Conservation (phyloP, 2,329 filamentous ascomycete species). For the Sporothrix protearum region DNA sequence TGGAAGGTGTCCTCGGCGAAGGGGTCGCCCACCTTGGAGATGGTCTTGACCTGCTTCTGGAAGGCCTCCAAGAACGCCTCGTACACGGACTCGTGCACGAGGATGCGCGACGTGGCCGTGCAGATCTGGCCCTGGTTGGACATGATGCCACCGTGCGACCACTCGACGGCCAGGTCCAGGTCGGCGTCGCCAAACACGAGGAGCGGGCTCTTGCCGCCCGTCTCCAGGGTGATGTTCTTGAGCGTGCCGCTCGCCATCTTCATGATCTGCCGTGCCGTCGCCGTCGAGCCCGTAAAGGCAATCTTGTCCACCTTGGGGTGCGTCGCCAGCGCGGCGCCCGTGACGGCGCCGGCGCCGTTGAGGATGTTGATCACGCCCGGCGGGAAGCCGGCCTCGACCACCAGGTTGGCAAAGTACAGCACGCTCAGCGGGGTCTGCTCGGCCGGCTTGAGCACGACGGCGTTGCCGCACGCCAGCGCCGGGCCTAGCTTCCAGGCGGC, state of each 20-base stretch:
- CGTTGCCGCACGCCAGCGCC: constrained; percentile 58
- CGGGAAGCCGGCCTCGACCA: constrained; percentile 70
- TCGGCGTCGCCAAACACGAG: constrained; percentile 60
- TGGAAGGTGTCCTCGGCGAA: constrained; percentile 50
- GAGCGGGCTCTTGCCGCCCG: constrained; percentile 58
- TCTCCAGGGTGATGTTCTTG: constrained; percentile 58
- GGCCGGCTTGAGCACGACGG: constrained; percentile 59
- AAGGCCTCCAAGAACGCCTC: constrained; percentile 56
- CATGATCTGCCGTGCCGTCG: constrained; percentile 65
- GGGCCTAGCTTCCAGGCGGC: constrained; percentile 71
- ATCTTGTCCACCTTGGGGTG: constrained; percentile 68
- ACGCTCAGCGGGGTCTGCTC: constrained; percentile 61
- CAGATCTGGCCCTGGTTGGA: constrained; percentile 72
- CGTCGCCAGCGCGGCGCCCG: constrained; percentile 61
- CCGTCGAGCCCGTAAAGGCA: constrained; percentile 69
- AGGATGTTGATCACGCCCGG: constrained; percentile 70
- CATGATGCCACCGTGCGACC: constrained; percentile 49
- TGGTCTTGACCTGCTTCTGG: constrained; percentile 38
- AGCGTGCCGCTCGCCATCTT: constrained; percentile 59
- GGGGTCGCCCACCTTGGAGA: constrained; percentile 57
- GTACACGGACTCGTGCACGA: constrained; percentile 61
- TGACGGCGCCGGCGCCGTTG: constrained; percentile 62
- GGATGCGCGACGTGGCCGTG: constrained; percentile 69
- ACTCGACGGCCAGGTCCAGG: constrained; percentile 59
- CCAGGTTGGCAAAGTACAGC: constrained; percentile 58